Base-by-base conservation (phyloP, 177 flowering plant genomes). In the Vitis hybrid region DNA sequence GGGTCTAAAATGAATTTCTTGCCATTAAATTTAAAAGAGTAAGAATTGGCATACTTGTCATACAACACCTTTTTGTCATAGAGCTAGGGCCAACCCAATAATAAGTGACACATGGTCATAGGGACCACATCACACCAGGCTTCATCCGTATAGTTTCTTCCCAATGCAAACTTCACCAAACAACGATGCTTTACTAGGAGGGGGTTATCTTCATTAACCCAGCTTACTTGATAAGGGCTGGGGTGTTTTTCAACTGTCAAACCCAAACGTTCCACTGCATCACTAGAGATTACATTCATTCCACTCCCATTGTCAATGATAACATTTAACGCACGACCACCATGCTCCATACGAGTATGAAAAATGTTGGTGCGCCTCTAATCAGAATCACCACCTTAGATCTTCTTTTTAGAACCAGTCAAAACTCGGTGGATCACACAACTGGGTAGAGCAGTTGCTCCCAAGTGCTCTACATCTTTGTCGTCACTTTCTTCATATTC, bases 51-150 rank as follows among this genome's bases (percentile, higher is more conserved):
- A 30, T 60, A 60, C 63, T 59, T 66, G 50, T 69, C 72, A 60
- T 69, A 56, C 5, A 2, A 10, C 10, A 18, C 59, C 14, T 3
- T 4, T 13, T 49, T 60, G 30, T 69, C 72, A 19, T 24, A 69
- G 15, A 60, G 72, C 66, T 60, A 69, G 0, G 72, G 72, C 3
- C 65, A 1, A 11, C 67, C 66, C 27, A 70, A 60, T 27, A 69
- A 54, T n/a, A 70, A 2, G 57, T 62, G 73, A 52, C 60, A 70
- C 3, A 56, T 67, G 19, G 32, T 49, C 66, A 62, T 70, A 6
- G 65, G 56, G 19, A 69, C 21, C 65, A 69, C 65, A 21, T 69
- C 72, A 60, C 71, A 69, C 46, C 64, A 69, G 12, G 40, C 30
- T 24, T 24, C 27, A 24, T 24, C 27, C 27, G 27, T 2, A 24